Percentiles rank a stretch among this genome's conserved stretches.
These are phyloP conservation scores for Mortierella antarctica DNA, from an alignment of 192 early-diverging fungal genomes.

Conservation along the genomic window DNA sequence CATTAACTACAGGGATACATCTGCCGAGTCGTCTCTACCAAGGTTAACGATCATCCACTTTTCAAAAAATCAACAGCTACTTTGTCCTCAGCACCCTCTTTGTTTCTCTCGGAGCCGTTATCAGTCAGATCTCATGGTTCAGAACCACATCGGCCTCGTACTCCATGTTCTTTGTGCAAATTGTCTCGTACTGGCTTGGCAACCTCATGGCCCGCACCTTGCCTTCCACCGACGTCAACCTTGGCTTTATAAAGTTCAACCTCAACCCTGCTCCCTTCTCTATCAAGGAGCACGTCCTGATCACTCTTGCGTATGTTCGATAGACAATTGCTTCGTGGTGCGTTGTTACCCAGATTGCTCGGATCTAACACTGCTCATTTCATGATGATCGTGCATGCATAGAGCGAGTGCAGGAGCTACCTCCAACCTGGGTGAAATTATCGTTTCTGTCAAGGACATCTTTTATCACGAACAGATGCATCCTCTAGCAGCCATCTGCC, in stretches of 20 bases:
- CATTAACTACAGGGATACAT: background rate
- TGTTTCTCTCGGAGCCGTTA: constrained; percentile 49
- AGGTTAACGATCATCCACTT: background rate
- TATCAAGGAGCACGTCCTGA: constrained; percentile 62
- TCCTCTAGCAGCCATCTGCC: constrained; percentile 49
- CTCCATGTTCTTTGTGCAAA: constrained; percentile 59
- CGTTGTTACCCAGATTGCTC: background rate
- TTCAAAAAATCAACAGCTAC: constrained; percentile 18
- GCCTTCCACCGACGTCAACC: constrained; percentile 41
- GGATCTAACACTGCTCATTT: background rate
- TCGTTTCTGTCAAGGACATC: constrained; percentile 57
- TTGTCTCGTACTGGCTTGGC: constrained; percentile 55
- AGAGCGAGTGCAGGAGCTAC: constrained; percentile 52
- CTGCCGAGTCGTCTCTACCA: background rate
- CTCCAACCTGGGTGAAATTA: constrained; percentile 56
- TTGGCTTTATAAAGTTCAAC: constrained; percentile 43
- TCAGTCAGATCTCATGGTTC: constrained; percentile 56
- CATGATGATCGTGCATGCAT: background rate
- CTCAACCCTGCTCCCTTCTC: constrained; percentile 63
- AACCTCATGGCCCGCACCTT: constrained; percentile 43
- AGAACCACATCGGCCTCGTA: constrained; percentile 55
- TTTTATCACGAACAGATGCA: constrained; percentile 59
- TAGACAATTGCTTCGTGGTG: background rate
- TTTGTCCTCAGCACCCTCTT: constrained; percentile 53
- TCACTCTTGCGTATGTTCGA: constrained; percentile 52